phyloP scores from a whole-genome alignment of 345 rosid genomes.

The Litchi chinensis region DNA sequence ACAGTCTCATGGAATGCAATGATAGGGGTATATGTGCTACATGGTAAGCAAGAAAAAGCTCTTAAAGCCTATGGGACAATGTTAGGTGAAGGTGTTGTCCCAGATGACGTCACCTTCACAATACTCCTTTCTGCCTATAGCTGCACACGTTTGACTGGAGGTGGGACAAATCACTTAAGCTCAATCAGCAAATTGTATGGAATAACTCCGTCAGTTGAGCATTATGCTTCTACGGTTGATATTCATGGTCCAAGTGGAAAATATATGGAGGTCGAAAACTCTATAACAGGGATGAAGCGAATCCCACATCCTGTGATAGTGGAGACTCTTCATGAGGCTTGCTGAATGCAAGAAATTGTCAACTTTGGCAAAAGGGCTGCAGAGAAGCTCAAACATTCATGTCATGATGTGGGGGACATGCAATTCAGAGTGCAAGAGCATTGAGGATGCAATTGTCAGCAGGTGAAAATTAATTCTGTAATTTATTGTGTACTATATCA shows the following conservation, averaged over 20 bases:
- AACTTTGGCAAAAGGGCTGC: conserved; percentile 38
- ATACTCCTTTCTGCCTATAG: conserved; percentile 44
- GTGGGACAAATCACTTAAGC: conserved; percentile 33
- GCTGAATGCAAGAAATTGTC: conserved; percentile 39
- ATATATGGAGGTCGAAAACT: conserved; percentile 35
- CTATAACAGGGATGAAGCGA: conserved; percentile 31
- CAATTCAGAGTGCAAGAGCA: conserved; percentile 89
- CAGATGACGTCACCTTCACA: conserved; percentile 40
- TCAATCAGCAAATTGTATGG: conserved; percentile 29
- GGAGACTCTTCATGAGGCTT: conserved; percentile 42
- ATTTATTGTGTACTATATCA: background rate
- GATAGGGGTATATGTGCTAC: conserved; percentile 32
- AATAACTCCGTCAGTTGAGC: conserved; percentile 38
- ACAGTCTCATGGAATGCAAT: conserved; percentile 44
- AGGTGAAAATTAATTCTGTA: conserved; percentile 44
- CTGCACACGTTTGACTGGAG: conserved; percentile 31
- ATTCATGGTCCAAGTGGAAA: conserved; percentile 39
- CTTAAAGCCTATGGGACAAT: conserved; percentile 39
- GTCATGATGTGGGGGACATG: conserved; percentile 81
- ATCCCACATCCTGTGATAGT: conserved; percentile 29
- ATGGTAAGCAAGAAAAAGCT: conserved; percentile 40
- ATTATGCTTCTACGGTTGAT: conserved; percentile 39
- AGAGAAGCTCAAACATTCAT: conserved; percentile 18
- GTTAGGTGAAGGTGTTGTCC: conserved; percentile 39
- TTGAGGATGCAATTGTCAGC: conserved; percentile 73